phyloP scores from a whole-genome alignment of 345 rosid species.

The Sisymbrium altissimum region DNA sequence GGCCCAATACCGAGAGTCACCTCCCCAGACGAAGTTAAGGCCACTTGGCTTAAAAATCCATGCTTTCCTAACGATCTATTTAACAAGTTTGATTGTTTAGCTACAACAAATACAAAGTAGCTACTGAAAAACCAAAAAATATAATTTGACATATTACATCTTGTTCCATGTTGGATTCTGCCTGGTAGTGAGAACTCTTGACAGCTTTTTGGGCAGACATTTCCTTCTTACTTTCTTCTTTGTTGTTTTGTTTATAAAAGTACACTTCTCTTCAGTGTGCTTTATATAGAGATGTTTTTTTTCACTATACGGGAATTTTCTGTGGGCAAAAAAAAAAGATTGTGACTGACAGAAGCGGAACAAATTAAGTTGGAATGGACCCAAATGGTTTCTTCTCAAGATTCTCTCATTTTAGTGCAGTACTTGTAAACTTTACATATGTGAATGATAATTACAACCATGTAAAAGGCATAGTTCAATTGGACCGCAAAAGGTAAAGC shows the following conservation, averaged over 20 bases:
- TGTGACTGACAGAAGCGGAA: conserved; percentile 20
- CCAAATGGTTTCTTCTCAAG: not conserved
- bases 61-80: conserved; percentile 28
- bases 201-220: conserved; percentile 31
- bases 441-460: conserved; percentile 7
- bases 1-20: conserved; percentile 37
- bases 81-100: not conserved
- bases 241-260: conserved; percentile 4
- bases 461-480: conserved; percentile 23
- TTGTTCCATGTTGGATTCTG: conserved; percentile 34
- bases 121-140: not conserved
- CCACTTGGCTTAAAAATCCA: conserved; percentile 35
- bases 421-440: not conserved
- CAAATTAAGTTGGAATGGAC: not conserved
- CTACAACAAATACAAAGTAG: not conserved
- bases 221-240: conserved; percentile 6
- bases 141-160: conserved; percentile 13
- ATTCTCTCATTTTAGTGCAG: conserved; percentile 13
- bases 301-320: not conserved
- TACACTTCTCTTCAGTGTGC: conserved; percentile 8
- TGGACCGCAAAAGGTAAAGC: conserved; percentile 18
- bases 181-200: conserved; percentile 32
- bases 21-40: conserved; percentile 35
- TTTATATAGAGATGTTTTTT: conserved; percentile 19
- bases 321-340: not conserved